Conservation (phyloP, 345 rosid species). For the Nephelium lappaceum region DNA sequence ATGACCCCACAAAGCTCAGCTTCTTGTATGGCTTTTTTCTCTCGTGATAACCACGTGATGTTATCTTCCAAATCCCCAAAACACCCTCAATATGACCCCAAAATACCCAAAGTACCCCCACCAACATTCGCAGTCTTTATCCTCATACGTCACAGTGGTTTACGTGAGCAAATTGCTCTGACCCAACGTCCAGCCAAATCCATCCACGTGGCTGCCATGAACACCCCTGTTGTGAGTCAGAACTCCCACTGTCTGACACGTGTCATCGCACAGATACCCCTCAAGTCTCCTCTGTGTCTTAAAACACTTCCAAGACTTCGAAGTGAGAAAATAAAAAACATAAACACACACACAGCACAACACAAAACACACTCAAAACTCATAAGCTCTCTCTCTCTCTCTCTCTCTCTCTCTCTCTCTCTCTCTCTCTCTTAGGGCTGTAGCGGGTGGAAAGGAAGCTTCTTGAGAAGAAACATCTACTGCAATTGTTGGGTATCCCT, state of each 20-base stretch:
- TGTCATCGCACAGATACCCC: constrained; percentile 18
- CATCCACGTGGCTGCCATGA: constrained; percentile 19
- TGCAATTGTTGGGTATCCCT: neutral
- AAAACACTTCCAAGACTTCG: neutral
- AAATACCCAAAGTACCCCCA: neutral
- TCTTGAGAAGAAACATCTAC: constrained; percentile 9
- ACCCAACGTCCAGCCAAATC: constrained; percentile 11
- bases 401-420: constrained; percentile 9
- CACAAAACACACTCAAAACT: neutral
- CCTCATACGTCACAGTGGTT: constrained; percentile 20
- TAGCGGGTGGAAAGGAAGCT: constrained; percentile 8
- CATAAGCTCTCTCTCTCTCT: constrained; percentile 12
- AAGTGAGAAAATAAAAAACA: neutral
- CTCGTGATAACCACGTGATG: neutral
- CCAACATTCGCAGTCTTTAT: neutral
- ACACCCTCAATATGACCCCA: neutral
- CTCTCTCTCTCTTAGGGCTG: constrained; percentile 22
- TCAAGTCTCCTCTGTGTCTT: constrained; percentile 11
- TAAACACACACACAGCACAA: neutral
- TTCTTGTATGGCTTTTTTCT: too few species aligned
- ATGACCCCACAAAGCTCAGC: neutral
- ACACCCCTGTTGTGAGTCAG: constrained; percentile 15
- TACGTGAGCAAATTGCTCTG: constrained; percentile 15
- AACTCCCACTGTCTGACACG: constrained; percentile 21
- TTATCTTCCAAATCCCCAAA: constrained; percentile 1